Percentiles rank a stretch among this genome's conserved stretches.
Conservation (phyloP, 2,329 filamentous ascomycete genomes). For the Colletotrichum sp. region DNA sequence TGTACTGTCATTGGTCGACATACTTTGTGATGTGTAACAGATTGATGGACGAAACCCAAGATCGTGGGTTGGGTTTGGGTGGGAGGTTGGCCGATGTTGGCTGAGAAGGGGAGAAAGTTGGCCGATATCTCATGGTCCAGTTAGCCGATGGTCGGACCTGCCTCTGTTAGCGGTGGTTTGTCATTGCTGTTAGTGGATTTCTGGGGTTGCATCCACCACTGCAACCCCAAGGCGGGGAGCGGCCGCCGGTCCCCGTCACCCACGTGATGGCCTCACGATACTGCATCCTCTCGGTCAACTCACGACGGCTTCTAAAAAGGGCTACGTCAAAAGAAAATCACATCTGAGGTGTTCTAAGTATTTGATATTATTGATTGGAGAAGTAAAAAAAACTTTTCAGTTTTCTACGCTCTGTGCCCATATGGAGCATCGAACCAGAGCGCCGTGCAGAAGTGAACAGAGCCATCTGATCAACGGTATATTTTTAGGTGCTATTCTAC, state of each 20-base stretch:
- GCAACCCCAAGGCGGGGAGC: neutral
- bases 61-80: neutral
- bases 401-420: neutral
- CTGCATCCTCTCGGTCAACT: neutral
- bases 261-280: neutral
- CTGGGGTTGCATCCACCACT: neutral
- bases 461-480: neutral
- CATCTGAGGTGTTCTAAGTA: neutral
- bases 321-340: neutral
- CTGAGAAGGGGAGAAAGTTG: neutral
- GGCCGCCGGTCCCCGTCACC: neutral
- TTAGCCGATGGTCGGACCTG: neutral
- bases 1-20: neutral
- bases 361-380: accelerated
- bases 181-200: neutral
- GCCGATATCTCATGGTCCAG: neutral
- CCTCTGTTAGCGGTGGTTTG: neutral
- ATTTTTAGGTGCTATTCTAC: neutral
- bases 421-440: neutral
- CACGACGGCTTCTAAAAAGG: accelerated
- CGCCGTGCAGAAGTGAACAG: neutral
- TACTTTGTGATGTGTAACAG: neutral
- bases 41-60: neutral
- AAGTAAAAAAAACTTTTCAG: neutral
- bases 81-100: neutral